Evolutionary conservation across 352 stramenopile genomes (phyloP), one percentile per base, ranked within the genome.

Genomic region (Globisporangium lucens): DNA sequence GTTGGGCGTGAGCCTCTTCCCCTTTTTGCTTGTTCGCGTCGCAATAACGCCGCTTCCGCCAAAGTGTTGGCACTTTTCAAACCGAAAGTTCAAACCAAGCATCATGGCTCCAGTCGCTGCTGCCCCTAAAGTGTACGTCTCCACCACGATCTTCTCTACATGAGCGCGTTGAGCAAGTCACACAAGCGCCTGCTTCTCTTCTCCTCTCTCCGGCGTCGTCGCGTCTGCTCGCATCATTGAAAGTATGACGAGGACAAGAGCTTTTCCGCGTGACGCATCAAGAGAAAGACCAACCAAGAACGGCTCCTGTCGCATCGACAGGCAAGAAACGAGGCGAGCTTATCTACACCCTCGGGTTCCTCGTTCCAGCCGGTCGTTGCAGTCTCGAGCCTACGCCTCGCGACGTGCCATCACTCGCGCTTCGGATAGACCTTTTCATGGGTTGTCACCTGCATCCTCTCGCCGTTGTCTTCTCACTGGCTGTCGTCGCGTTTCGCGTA

Each of bases 71-170:
- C 83, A 92, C 83, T 92, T 91, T 94, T 94, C 86, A 94, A 94
- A 94, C 86, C 80, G 83, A 83, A 92, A 90, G 82, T 91, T 90
- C 72, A 69, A 55, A 77, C 72, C 83, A 77, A 75, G 70, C 79
- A 82, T 70, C 77, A 94, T 94, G 86, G 82, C 86, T 80, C 80
- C 83, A 72, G 74, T 77, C 68, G 74, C 71, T 67, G 72, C 76
- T 80, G 74, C 80, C 69, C 81, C 83, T 41, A 93, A 93, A 89
- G 82, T 93, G 85, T 93, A 93, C 80, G 85, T 89, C 67, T 52
- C 58, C 43, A 55, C 67, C 58, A 70, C 35, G 65, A 69, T 17
- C n/a, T 4, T 60, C 8, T 9, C 38, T 17, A 12, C 15, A 49
- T 49, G 41, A 49, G 15, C 15, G 41, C 13, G 9, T n/a, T 4